Percentiles rank a stretch among this genome's conserved stretches.
These are phyloP conservation scores for Colletotrichum paranaense DNA, from an alignment of 2,329 filamentous ascomycete species.

Conservation along the genomic window DNA sequence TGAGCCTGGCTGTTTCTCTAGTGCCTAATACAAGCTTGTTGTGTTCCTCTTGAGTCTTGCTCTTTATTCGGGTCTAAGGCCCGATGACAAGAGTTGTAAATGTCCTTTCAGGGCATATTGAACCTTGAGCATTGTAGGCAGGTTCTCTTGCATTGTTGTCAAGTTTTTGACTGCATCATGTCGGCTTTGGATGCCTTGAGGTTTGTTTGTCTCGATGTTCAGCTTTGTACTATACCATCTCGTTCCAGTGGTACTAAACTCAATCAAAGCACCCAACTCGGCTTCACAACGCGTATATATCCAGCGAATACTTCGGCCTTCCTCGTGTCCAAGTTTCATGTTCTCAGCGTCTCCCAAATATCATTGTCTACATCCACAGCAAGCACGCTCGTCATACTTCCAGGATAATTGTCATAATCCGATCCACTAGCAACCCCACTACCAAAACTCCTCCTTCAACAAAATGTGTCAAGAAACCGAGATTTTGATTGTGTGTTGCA, in stretches of 20 bases:
- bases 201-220: no score
- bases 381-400: not conserved
- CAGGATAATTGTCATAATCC: fast-evolving
- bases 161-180: no score
- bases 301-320: not conserved
- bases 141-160: no score
- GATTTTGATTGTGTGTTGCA: slow-evolving; percentile 14
- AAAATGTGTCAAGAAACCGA: slow-evolving; percentile 12
- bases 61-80: no score
- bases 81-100: no score
- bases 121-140: no score
- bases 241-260: not conserved
- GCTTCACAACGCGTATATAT: not conserved
- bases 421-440: not conserved
- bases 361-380: not conserved
- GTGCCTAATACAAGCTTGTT: no score
- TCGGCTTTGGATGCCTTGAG: no score
- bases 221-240: not conserved
- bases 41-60: no score
- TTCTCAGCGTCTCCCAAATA: not conserved
- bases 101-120: no score
- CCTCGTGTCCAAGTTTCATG: not conserved
- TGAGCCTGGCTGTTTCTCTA: no score
- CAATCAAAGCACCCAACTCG: not conserved
- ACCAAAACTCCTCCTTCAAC: not conserved